phyloP scores from a whole-genome alignment of 163 green algal genomes.

The Prototheca wickerhamii region DNA sequence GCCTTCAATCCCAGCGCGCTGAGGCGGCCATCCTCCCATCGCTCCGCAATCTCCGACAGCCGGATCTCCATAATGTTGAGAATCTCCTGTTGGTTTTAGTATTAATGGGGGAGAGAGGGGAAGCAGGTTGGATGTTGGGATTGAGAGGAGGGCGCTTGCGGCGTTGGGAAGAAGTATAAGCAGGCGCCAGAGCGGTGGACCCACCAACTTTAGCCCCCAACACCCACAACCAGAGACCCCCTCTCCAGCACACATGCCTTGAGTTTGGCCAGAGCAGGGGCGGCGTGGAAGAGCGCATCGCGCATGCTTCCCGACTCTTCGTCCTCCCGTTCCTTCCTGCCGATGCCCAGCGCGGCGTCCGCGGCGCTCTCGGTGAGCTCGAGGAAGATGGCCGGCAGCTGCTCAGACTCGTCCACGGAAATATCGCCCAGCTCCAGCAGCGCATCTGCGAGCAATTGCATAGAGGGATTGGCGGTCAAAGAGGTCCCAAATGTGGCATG shows the following conservation, averaged over 20 bases:
- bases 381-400: constrained; percentile 39
- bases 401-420: constrained; percentile 39
- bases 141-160: no score
- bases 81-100: constrained; percentile 19
- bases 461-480: background rate
- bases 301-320: background rate
- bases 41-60: constrained; percentile 33
- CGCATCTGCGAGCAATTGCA: no score
- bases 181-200: background rate
- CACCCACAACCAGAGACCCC: background rate
- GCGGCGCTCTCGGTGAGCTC: constrained; percentile 18
- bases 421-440: constrained; percentile 45
- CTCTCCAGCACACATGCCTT: background rate
- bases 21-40: constrained; percentile 35
- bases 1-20: constrained; percentile 6
- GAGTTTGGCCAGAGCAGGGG: background rate
- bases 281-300: background rate
- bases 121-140: no score
- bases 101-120: no score
- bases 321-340: no score
- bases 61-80: constrained; percentile 38
- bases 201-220: background rate
- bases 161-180: background rate
- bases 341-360: background rate
- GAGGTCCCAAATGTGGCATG: constrained; percentile 5